A percentile compares a stretch with the other conserved stretches of the same genome.
Evolutionary conservation across 345 rosid genomes (phyloP).

Genomic region (Bruguiera parviflora): DNA sequence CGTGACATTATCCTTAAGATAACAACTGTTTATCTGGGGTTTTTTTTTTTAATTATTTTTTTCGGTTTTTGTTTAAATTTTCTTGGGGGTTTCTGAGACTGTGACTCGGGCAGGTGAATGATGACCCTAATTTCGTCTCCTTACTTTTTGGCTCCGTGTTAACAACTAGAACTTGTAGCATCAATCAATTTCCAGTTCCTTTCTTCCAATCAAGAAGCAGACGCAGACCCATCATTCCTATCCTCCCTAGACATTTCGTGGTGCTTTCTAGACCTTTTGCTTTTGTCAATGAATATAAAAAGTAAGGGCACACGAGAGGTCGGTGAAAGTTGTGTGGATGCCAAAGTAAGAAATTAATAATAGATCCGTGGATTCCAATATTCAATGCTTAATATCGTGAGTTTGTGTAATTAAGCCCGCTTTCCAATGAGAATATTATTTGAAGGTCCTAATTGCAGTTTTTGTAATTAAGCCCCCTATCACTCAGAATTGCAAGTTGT

Average conservation of each 20-base stretch:
- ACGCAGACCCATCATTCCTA: not conserved
- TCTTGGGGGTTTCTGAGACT: constrained; percentile 1
- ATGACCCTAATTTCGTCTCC: constrained; percentile 12
- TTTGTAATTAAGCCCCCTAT: not conserved
- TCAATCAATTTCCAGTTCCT: not conserved
- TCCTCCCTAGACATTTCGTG: constrained; percentile 6
- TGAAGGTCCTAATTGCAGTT: too few species aligned
- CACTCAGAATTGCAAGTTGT: not conserved
- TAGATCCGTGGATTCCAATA: not conserved
- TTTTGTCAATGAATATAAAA: constrained; percentile 2
- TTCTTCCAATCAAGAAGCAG: constrained; percentile 2
- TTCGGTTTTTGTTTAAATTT: too few species aligned
- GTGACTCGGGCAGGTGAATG: not conserved
- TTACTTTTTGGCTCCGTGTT: constrained; percentile 5
- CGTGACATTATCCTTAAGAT: too few species aligned
- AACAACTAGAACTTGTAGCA: not conserved
- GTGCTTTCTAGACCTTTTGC: constrained; percentile 1
- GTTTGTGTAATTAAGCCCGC: too few species aligned
- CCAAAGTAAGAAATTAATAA: not conserved
- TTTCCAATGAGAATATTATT: too few species aligned
- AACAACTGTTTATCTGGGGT: constrained; percentile 12
- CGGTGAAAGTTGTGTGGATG: not conserved
- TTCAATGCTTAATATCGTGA: not conserved
- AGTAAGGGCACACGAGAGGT: constrained; percentile 2
- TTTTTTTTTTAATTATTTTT: not conserved